Evolutionary conservation across 306 rosid genomes (phyloP), one percentile per base, ranked within the genome.

Genomic region (Citrullus mucosospermus): DNA sequence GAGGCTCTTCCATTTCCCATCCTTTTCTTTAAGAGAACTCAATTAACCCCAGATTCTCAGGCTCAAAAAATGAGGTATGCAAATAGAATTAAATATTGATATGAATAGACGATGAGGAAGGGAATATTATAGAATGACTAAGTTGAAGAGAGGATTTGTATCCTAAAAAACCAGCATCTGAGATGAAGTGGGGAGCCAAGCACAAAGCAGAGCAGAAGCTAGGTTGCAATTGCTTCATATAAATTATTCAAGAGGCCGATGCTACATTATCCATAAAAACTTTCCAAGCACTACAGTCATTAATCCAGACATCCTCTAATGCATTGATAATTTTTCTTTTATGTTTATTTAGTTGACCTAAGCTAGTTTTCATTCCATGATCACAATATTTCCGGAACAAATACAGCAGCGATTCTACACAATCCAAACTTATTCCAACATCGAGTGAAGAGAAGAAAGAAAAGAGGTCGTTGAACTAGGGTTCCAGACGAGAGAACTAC

Each of bases 401-500:
- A 41, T 41, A 28, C n/a, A 13, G 16, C 53, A 12, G 39, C 38
- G 57, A 20, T 22, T 44, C 39, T 22, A 44, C 46, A 2, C 38
- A 70, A 12, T 44, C 36, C 7, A 22, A 44, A 2, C 14, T 50
- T 2, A 28, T 73, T 16, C 44, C 15, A 12, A 50, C 16, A 50
- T 25, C n/a, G 41, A 71, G n/a, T 43, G 12, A 54, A 69, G 13
- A 6, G 56, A 38, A 67, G 41, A 32, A 61, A 38, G 36, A 55
- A 1, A 54, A 22, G 59, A 15, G 16, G 18, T 9, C 0, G 7
- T 51, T 30, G 59, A 79, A 62, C 68, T 68, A 55, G 69, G 55
- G 78, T 57, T 56, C 18, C 54, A 34, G 39, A 8, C 57, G 68
- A 59, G 20, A 8, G 48, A 77, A 56, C 38, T 79, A 92, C 93